Base-by-base conservation (phyloP, 1,284 basidiomycete genomes). In the Chondrostereum purpureum region DNA sequence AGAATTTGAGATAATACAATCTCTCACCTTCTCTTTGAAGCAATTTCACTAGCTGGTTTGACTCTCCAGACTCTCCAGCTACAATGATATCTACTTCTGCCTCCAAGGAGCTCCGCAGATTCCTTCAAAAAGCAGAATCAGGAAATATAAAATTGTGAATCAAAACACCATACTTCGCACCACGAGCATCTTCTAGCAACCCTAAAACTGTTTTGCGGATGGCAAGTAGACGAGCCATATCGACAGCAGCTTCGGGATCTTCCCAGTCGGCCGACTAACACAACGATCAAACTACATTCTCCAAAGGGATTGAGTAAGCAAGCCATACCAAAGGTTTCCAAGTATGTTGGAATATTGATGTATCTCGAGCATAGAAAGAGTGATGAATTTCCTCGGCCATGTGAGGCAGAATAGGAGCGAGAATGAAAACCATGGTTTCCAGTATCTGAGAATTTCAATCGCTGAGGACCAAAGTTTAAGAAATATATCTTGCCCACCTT, bases 331-430 rank as follows among this genome's bases (percentile, higher is more conserved):
- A 52, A 17, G 72, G 69, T 43, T 54, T 59, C 88, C 90, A 91
- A 13, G 62, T 35, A 10, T 40, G 45, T 10, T 45, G 23, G 31
- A 51, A 51, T 24, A 45, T 34, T 12, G 50, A 51, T n/a, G 37
- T 45, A 13, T 34, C 66, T 2, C 66, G 68, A 48, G 70, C 65
- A 55, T 92, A 92, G 14, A 88, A 72, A 20, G 61, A 70, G 38
- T 80, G 72, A 55, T 88, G 75, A 40, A 96, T 80, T 61, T 99
- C 95, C 65, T 98, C 94, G 0, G 92, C 88, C 2, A 98, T 75
- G 59, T 96, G 88, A 2, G 96, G 95, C 3, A 89, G 71, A 20
- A 98, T 83, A 0, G 95, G 96, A 0, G 92, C 90, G 36, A 95
- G 69, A 12, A 93, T 74, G 4, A 74, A 75, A 0, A 78, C 78